A percentile compares a stretch with the other conserved stretches of the same genome.
phyloP scores from a whole-genome alignment of 2,329 filamentous ascomycete genomes.

The Teratosphaeria pseudoeucalypti region DNA sequence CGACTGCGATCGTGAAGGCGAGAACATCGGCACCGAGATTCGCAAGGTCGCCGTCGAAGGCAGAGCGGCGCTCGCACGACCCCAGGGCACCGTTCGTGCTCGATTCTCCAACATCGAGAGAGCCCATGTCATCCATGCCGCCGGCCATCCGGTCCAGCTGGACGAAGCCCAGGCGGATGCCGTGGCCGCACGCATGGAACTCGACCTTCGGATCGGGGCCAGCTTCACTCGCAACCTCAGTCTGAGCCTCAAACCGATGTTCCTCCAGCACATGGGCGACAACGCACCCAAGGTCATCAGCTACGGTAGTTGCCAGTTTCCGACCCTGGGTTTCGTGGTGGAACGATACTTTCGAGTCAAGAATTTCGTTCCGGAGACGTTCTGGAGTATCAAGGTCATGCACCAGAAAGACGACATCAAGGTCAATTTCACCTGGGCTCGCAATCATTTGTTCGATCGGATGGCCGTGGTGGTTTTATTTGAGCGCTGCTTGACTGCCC shows the following conservation, averaged over 20 bases:
- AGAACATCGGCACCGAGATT: slow-evolving; percentile 91
- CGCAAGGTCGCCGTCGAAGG: slow-evolving; percentile 65
- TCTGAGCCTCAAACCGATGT: slow-evolving; percentile 61
- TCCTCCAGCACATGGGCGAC: slow-evolving; percentile 54
- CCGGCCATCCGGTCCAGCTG: slow-evolving; percentile 62
- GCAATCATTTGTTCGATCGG: slow-evolving; percentile 78
- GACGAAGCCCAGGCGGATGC: slow-evolving; percentile 82
- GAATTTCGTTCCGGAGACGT: slow-evolving; percentile 84
- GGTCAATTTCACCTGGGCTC: slow-evolving; percentile 74
- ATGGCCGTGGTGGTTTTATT: slow-evolving; percentile 71
- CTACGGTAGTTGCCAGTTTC: slow-evolving; percentile 75
- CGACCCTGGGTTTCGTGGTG: slow-evolving; percentile 91
- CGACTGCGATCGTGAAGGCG: slow-evolving; percentile 94
- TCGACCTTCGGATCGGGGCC: slow-evolving; percentile 84
- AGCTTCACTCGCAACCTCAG: slow-evolving; percentile 87
- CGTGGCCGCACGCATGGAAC: slow-evolving; percentile 77
- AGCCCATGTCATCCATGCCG: slow-evolving; percentile 82
- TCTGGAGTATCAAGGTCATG: slow-evolving; percentile 84
- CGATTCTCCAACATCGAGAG: slow-evolving; percentile 93
- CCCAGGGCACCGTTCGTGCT: slow-evolving; percentile 63
- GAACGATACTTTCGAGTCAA: slow-evolving; percentile 90
- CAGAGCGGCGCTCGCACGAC: slow-evolving; percentile 52
- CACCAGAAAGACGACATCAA: slow-evolving; percentile 68
- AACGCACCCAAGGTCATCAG: slow-evolving; percentile 42
- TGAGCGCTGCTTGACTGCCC: slow-evolving; percentile 70